Base-by-base conservation (phyloP, 176 grass and related monocot species). In the Eragrostis curvula region DNA sequence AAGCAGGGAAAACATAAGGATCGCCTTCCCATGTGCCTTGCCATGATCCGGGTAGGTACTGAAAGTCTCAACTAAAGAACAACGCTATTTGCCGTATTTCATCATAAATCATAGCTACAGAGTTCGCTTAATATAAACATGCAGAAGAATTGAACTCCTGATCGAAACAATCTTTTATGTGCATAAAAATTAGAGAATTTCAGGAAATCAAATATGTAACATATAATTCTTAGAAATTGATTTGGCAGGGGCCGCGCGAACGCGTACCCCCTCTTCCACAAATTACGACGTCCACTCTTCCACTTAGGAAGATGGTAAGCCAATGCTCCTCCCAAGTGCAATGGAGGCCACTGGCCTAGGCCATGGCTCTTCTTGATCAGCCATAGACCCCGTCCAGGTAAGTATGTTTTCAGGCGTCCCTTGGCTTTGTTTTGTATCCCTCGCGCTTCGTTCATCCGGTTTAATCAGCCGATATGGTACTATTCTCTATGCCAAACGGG, bases 201-300 rank as follows among this genome's bases (percentile, higher is more conserved):
- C 32, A 36, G 32, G 3, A 36, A 36, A 36, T 4, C 32, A 36
- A 36, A 36, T n/a, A n/a, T n/a, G 4, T 36, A 36, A 36, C 3
- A 36, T 36, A 36, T 2, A 36, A 36, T 36, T 36, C 4, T 36
- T 36, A 36, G 32, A 36, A 36, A 36, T 36, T 36, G 32, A 36
- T 36, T 49, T 71, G 45, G 5, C 5, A 50, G 69, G 45, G 45
- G 41, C 69, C 69, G 69, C 45, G 69, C 69, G 45, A 50, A 75
- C 36, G 79, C 92, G 65, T 94, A 91, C 88, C 85, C 87, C 79
- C 82, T 91, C 74, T 56, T 17, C 0, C 82, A 94, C 69, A 94
- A 94, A 94, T 94, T 91, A 88, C 29, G 74, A 91, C 75, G 69
- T 73, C 79, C 85, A 86, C 53, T 91, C 71, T 74, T 29, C 17